Conservation (phyloP, 768 basidiomycete genomes). For the Lactarius pseudohatsudake region DNA sequence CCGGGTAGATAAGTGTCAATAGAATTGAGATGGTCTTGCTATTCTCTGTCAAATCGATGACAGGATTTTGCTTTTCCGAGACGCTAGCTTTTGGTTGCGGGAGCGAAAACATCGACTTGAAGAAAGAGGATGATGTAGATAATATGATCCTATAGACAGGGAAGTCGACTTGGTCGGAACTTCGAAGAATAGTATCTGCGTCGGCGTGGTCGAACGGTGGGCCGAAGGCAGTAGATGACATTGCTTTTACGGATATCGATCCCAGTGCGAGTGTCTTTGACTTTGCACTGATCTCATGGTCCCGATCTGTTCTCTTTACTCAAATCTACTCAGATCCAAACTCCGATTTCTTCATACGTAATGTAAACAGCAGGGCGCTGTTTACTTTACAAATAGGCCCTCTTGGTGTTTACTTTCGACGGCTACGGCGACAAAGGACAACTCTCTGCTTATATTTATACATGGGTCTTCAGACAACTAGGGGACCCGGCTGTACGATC, state of each 20-base stretch:
- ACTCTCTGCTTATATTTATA: not conserved
- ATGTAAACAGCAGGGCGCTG: too few species aligned
- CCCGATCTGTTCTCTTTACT: too few species aligned
- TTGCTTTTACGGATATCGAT: not conserved
- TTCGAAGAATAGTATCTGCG: slow-evolving; percentile 10
- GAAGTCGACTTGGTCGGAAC: slow-evolving; percentile 16
- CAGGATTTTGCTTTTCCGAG: not conserved
- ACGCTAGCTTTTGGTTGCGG: not conserved
- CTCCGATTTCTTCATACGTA: too few species aligned
- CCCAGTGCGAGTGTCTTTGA: too few species aligned
- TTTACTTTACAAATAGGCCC: too few species aligned
- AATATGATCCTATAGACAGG: slow-evolving; percentile 10
- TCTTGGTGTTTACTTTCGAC: too few species aligned
- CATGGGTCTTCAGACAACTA: not conserved
- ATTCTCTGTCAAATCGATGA: slow-evolving; percentile 3
- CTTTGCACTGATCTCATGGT: too few species aligned
- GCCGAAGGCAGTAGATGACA: not conserved
- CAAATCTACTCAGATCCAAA: too few species aligned
- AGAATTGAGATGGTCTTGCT: not conserved
- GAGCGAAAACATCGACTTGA: slow-evolving; percentile 9
- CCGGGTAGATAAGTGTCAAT: not conserved
- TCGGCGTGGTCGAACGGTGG: not conserved
- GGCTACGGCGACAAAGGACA: not conserved
- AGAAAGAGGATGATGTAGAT: slow-evolving; percentile 15
- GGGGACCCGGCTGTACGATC: not conserved